Conservation (phyloP, 1,139 yeast species). For the Arxiozyma heterogenica region DNA sequence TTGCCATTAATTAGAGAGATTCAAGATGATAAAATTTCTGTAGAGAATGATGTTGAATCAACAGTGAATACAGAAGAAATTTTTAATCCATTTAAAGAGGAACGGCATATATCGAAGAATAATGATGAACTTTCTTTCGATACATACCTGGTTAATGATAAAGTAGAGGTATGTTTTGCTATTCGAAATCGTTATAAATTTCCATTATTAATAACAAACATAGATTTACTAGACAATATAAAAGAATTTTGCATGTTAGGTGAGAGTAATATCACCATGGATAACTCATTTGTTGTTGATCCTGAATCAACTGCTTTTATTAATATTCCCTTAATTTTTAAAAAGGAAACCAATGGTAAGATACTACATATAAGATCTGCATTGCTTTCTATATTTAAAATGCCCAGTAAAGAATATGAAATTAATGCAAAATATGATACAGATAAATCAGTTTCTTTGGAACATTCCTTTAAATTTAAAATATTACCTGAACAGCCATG, state of each 20-base stretch:
- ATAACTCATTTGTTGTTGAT: slow-evolving; percentile 31
- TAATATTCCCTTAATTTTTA: slow-evolving; percentile 38
- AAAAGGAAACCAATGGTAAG: slow-evolving; percentile 34
- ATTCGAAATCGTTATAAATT: slow-evolving; percentile 79
- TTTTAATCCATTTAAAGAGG: slow-evolving; percentile 27
- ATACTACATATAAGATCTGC: slow-evolving; percentile 35
- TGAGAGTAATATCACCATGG: slow-evolving; percentile 10
- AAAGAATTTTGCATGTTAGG: slow-evolving; percentile 27
- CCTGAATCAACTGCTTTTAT: slow-evolving; percentile 37
- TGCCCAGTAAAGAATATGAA: slow-evolving; percentile 30
- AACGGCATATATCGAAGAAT: neutral
- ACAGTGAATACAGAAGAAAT: slow-evolving; percentile 12
- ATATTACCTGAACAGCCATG: slow-evolving; percentile 29
- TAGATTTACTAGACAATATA: slow-evolving; percentile 36
- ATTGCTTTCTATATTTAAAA: slow-evolving; percentile 39
- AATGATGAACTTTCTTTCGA: slow-evolving; percentile 2
- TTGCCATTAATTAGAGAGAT: neutral
- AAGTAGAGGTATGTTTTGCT: slow-evolving; percentile 43
- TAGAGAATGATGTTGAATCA: neutral
- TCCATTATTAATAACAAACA: slow-evolving; percentile 52
- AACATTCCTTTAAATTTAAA: slow-evolving; percentile 10
- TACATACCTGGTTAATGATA: slow-evolving; percentile 45
- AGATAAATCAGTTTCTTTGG: slow-evolving; percentile 2
- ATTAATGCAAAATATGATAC: slow-evolving; percentile 3
- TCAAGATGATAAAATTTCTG: neutral